phyloP scores from a whole-genome alignment of 495 filamentous ascomycete genomes.

The Elasticomyces elasticus region DNA sequence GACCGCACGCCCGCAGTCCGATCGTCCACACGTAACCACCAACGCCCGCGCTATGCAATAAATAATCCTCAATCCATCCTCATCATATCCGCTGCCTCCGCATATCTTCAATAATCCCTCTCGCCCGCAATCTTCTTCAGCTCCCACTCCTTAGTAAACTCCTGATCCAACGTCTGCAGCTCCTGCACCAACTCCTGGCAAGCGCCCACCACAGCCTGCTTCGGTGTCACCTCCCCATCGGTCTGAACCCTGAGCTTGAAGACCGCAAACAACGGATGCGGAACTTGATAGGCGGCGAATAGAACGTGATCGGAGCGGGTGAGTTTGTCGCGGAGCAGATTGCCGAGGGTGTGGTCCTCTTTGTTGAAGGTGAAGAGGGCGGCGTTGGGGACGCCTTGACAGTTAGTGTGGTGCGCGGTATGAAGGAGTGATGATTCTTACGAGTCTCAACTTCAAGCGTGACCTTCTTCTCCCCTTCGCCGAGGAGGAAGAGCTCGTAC shows the following conservation, averaged over 20 bases:
- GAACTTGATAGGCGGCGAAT: slow-evolving; percentile 75
- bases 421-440: slow-evolving; percentile 42
- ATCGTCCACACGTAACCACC: too few relatives aligned
- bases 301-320: slow-evolving; percentile 66
- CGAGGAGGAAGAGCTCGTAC: slow-evolving; percentile 83
- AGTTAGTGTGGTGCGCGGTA: neutral
- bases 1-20: too few relatives aligned
- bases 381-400: slow-evolving; percentile 65
- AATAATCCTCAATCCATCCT: neutral
- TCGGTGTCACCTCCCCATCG: slow-evolving; percentile 74
- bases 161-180: slow-evolving; percentile 62
- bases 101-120: neutral
- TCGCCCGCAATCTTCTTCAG: slow-evolving; percentile 61
- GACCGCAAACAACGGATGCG: slow-evolving; percentile 76
- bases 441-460: slow-evolving; percentile 76
- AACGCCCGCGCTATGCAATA: neutral
- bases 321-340: slow-evolving; percentile 73
- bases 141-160: slow-evolving; percentile 93
- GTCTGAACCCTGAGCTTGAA: slow-evolving; percentile 87
- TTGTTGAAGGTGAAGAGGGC: slow-evolving; percentile 90
- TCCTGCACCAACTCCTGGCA: slow-evolving; percentile 71
- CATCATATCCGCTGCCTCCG: neutral
- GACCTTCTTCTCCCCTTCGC: slow-evolving; percentile 84
- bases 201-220: slow-evolving; percentile 68
- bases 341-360: slow-evolving; percentile 94